Evolutionary conservation across 176 grass and related monocot genomes (phyloP), one percentile per base, ranked within the genome.

Genomic region (Musa beccarii): DNA sequence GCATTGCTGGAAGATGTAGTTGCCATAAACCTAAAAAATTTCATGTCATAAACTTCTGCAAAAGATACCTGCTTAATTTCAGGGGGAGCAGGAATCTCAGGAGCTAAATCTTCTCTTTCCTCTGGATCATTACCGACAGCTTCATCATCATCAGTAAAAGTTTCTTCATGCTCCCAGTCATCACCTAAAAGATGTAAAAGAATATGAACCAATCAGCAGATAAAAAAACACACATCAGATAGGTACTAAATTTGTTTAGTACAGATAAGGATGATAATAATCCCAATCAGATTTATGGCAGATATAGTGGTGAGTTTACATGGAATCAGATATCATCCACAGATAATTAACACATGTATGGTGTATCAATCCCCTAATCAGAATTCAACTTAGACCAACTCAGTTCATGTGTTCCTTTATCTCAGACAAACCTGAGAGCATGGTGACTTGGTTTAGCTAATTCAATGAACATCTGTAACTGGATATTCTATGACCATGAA

Each of bases 71-170:
- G 88, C 75, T 93, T 89, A 87, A 98, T 93, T 82, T 93, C 86
- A 66, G 86, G 94, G 54, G 84, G 86, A 72, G 86, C 84, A 72
- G 80, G 90, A 87, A 98, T 86, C 63, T 98, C 86, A 28, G 86
- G 84, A 83, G 91, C 84, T 76, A 93, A 79, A 79, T 93, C 90
- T 81, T 86, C 64, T 77, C 86, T 80, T 92, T 98, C 84, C 69
- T 86, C 90, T 71, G 80, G 81, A 72, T 98, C 88, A 81, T 87
- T 65, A 49, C 89, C 88, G 51, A 84, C 59, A 66, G 84, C 84
- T 73, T 98, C 94, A 54, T 93, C 93, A 70, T 97, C 94, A 76
- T 98, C 90, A 54, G 90, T 98, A 76, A 98, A 98, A 76, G 68
- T 87, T 77, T 98, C 94, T 82, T 87, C 84, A 66, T 97, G 94